Evolutionary conservation across 768 basidiomycete species (phyloP), one percentile per base, ranked within the genome.

Genomic region (Boletus vermiculosoides): DNA sequence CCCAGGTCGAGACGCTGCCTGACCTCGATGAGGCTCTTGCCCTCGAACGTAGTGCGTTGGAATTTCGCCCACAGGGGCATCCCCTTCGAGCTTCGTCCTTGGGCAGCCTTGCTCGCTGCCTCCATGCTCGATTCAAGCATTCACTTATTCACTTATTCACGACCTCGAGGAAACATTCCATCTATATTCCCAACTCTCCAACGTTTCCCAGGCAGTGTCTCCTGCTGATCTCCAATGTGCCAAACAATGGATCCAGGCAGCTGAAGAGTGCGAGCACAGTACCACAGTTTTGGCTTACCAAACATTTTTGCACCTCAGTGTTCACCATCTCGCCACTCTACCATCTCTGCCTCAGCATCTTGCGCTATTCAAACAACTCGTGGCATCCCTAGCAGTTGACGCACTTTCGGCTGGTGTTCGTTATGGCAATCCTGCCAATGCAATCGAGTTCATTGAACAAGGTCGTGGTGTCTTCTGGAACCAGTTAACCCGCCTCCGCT

Each of bases 381-480:
- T 23, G 8, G 4, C 22, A 1, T 22, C 41, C 3, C 13, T 42
- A 23, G 13, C 41, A 22, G 41, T 23, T 3, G 41, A 42, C 2
- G 22, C 41, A 13, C 2, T 42, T 42, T 42, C 41, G 0, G 41
- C 41, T 8, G 0, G 41, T 8, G 0, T 42, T 23, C 41, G 22
- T 8, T 23, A 42, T 23, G 41, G 41, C 6, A 42, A 42, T 42
- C 22, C 7, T 4, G 2, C 41, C n/a, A 9, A 4, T 8, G 41
- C 41, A 31, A 50, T 74, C 3, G 69, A 75, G 49, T 71, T 73
- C 63, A 52, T 74, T 5, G 68, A 67, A 54, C 68, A 69, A n/a
- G 66, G 68, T 20, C 54, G 68, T 8, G 53, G 56, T 1, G 16
- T 69, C 5, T 53, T 69, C 25, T 67, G 68, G 69, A 50, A 50